Conservation (phyloP, 2,329 filamentous ascomycete species). For the Beauveria asiatica region DNA sequence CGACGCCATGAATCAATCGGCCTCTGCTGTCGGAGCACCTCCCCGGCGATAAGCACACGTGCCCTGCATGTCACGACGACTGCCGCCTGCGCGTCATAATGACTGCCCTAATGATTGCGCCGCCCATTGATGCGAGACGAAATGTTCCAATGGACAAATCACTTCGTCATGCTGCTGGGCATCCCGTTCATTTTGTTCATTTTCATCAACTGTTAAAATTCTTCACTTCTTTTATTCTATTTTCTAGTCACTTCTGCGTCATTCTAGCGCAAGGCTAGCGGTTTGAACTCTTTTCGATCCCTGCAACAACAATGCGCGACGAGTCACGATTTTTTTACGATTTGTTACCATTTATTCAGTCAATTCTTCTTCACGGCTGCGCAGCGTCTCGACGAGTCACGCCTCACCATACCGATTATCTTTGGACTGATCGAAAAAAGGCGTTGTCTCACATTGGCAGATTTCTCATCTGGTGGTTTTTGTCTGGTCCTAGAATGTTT, state of each 20-base stretch:
- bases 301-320: conserved; percentile 6
- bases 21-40: conserved; percentile 34
- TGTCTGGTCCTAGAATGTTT: conserved; percentile 16
- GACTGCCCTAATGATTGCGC: conserved; percentile 4
- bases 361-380: background rate
- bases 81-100: background rate
- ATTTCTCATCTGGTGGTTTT: conserved; percentile 16
- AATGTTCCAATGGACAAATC: background rate
- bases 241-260: conserved; percentile 8
- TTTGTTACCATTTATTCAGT: conserved; percentile 7
- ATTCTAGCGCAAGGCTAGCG: background rate
- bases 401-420: background rate
- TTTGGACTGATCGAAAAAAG: background rate
- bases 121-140: background rate
- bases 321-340: conserved; percentile 8
- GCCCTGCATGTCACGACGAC: background rate
- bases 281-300: conserved; percentile 7
- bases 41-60: conserved; percentile 27
- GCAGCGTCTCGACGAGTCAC: conserved; percentile 9
- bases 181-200: background rate
- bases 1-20: conserved; percentile 40
- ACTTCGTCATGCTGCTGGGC: background rate
- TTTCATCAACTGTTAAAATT: conserved; percentile 5
- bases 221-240: background rate
- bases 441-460: background rate